These are phyloP conservation scores for Usnea hakonensis DNA, from an alignment of 495 filamentous ascomycete genomes.

Conservation along the genomic window DNA sequence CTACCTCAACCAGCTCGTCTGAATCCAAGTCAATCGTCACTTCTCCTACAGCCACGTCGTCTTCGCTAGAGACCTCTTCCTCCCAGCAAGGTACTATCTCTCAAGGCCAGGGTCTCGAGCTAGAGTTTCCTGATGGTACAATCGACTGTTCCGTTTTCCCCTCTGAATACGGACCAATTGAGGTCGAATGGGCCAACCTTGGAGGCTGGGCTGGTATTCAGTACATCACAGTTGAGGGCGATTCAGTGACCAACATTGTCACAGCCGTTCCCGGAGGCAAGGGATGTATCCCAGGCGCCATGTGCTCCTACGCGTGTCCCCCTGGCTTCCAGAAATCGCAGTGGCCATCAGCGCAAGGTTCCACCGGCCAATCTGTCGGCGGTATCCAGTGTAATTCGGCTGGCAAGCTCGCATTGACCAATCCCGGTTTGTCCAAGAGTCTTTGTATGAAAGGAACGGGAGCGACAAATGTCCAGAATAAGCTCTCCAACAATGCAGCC, in stretches of 20 bases:
- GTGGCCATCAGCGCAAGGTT: slow-evolving; percentile 77
- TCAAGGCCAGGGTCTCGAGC: slow-evolving; percentile 49
- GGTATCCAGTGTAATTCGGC: slow-evolving; percentile 70
- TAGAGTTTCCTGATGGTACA: slow-evolving; percentile 70
- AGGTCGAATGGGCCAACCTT: slow-evolving; percentile 57
- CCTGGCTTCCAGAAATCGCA: slow-evolving; percentile 87
- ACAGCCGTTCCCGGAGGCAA: slow-evolving; percentile 48
- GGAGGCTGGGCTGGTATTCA: slow-evolving; percentile 81
- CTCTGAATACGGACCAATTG: slow-evolving; percentile 70
- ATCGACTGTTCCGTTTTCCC: slow-evolving; percentile 69
- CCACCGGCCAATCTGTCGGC: slow-evolving; percentile 78
- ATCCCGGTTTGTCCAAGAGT: slow-evolving; percentile 49
- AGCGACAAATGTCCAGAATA: slow-evolving; percentile 66
- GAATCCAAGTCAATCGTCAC: too few species aligned
- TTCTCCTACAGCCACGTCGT: background rate
- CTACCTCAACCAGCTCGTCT: too few species aligned
- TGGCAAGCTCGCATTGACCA: slow-evolving; percentile 74
- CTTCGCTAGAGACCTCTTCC: slow-evolving; percentile 26
- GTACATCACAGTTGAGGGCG: slow-evolving; percentile 36
- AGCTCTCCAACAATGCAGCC: slow-evolving; percentile 53
- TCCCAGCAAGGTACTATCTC: slow-evolving; percentile 5
- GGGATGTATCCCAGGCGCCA: slow-evolving; percentile 51
- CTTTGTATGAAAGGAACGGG: slow-evolving; percentile 71
- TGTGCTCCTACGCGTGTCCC: slow-evolving; percentile 94
- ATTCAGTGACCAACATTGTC: slow-evolving; percentile 50